A percentile compares a stretch with the other conserved stretches of the same genome.
Evolutionary conservation across 768 basidiomycete species (phyloP).

Genomic region (Daedaleopsis sinensis): DNA sequence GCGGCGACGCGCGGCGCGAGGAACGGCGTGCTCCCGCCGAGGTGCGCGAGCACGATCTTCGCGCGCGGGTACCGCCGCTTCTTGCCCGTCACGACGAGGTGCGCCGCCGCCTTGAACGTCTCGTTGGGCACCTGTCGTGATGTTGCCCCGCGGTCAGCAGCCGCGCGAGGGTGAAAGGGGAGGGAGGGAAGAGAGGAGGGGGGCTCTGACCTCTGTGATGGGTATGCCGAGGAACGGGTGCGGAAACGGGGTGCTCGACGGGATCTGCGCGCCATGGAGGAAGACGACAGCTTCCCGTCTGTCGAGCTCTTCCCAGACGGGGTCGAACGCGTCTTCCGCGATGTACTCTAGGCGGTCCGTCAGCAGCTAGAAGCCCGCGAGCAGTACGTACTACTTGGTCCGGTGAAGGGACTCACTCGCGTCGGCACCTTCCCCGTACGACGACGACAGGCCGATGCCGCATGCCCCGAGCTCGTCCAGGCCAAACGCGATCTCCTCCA

Average conservation of each 20-base stretch:
- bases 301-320: constrained; percentile 73
- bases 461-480: constrained; percentile 64
- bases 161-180: not conserved
- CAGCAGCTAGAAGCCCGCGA: not conserved
- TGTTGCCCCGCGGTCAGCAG: not conserved
- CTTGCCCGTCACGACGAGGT: constrained; percentile 72
- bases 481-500: constrained; percentile 62
- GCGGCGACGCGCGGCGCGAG: constrained; percentile 72
- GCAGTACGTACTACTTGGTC: not conserved
- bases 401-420: constrained; percentile 47
- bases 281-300: constrained; percentile 63
- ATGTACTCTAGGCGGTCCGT: constrained; percentile 53
- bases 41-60: constrained; percentile 71
- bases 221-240: constrained; percentile 69
- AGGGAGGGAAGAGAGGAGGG: no score
- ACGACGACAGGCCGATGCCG: constrained; percentile 68
- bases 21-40: constrained; percentile 69
- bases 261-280: constrained; percentile 70
- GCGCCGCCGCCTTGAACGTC: constrained; percentile 80
- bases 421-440: constrained; percentile 56
- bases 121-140: constrained; percentile 72
- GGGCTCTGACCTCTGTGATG: constrained; percentile 55
- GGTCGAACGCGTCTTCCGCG: constrained; percentile 63
- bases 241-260: constrained; percentile 65
- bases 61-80: constrained; percentile 63